Evolutionary conservation across 495 filamentous ascomycete genomes (phyloP).

Genomic region (Chaetomium cochliodes): DNA sequence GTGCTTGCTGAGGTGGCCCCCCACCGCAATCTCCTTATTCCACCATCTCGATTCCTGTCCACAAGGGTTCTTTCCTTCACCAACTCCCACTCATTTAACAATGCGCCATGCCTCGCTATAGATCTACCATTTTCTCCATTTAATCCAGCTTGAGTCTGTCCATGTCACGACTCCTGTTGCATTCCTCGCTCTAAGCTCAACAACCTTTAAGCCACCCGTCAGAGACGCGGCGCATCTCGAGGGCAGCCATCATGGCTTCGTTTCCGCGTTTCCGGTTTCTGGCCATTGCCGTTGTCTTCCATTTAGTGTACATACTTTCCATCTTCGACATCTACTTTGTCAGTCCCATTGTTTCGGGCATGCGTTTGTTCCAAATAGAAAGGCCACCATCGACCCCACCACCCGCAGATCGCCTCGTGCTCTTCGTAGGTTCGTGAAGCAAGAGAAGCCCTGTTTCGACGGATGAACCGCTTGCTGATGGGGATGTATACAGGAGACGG

Average conservation of each 20-base stretch:
- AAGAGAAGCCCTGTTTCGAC: conserved; percentile 17
- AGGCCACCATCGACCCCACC: conserved; percentile 59
- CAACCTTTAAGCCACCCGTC: neutral
- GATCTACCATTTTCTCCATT: conserved; percentile 4
- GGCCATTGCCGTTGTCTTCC: conserved; percentile 87
- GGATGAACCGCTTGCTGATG: conserved; percentile 13
- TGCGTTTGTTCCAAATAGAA: conserved; percentile 75
- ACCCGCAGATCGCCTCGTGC: conserved; percentile 84
- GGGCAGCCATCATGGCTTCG: conserved; percentile 61
- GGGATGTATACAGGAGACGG: conserved; percentile 65
- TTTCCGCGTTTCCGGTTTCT: conserved; percentile 85
- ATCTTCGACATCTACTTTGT: conserved; percentile 99
- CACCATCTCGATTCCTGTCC: neutral
- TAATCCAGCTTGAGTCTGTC: neutral
- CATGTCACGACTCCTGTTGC: neutral
- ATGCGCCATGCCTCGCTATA: conserved; percentile 21
- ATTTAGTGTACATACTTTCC: conserved; percentile 89
- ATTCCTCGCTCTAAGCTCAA: neutral
- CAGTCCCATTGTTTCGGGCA: conserved; percentile 94
- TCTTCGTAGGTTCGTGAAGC: conserved; percentile 76
- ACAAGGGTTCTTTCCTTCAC: conserved; percentile 1
- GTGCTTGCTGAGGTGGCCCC: conserved; percentile 8
- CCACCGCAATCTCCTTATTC: conserved; percentile 4
- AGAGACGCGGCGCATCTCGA: conserved; percentile 16
- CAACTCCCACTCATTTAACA: conserved; percentile 10